Evolutionary conservation across 2,329 filamentous ascomycete species (phyloP), one percentile per base, ranked within the genome.

Genomic region (Xylaria sp.): DNA sequence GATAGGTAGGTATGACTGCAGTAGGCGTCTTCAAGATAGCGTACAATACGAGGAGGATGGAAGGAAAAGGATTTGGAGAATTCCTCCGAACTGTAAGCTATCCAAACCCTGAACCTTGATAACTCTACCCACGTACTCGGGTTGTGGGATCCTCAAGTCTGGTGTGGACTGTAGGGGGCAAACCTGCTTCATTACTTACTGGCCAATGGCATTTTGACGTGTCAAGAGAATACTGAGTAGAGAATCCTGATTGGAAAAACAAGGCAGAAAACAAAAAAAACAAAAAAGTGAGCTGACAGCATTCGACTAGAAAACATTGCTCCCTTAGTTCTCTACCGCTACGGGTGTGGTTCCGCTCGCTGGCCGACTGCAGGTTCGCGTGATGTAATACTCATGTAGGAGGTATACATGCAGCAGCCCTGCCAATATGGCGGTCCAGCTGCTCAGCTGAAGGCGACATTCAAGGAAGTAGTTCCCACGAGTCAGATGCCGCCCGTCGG

Each of bases 391-490:
- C 51, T 10, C 52, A 51, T 39, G 51, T 34, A 28, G 52, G 4
- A 37, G 18, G 39, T n/a, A 54, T 56, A 9, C 48, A 58, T 60
- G 63, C 66, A 66, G 59, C 55, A 64, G 69, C 59, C 58, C 59
- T 68, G 50, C 51, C 28, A 69, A 66, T 71, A 69, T 69, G 66
- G 66, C 63, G 41, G 61, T 41, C 50, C 46, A 37, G 60, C 28
- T n/a, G 28, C 63, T 71, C 69, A 71, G 69, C 66, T 66, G 58
- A 62, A 48, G 28, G 28, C 25, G 32, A 50, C 46, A 39, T 50
- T 28, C 28, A n/a, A 25, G 34, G 37, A 39, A 9, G 52, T 56
- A 37, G 34, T 56, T 15, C 15, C 6, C 8, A 54, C 25, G 6
- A 34, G 25, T 50, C 32, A 44, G 34, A 25, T 25, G 37, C 55